phyloP scores from a whole-genome alignment of 2,329 filamentous ascomycete species.

The Penicillium sp. region DNA sequence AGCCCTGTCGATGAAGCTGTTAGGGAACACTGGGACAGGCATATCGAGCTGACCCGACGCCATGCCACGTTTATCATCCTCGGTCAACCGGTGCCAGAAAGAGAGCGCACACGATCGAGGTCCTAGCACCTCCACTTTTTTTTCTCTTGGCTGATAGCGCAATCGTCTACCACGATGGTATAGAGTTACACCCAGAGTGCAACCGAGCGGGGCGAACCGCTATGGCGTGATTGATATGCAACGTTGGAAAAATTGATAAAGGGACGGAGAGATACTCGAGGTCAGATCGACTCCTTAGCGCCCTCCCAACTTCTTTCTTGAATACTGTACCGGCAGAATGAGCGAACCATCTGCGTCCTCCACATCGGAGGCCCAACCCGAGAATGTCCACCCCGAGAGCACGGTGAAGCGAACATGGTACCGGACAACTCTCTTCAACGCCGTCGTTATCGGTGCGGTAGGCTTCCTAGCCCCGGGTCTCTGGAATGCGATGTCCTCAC shows the following conservation, averaged over 20 bases:
- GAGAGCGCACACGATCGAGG: neutral
- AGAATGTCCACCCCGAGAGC: conserved; percentile 13
- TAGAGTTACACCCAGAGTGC: neutral
- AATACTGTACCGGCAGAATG: neutral
- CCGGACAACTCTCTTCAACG: conserved; percentile 59
- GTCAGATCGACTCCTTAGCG: too few species aligned
- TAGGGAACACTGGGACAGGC: neutral
- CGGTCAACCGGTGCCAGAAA: neutral
- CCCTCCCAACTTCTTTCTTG: too few species aligned
- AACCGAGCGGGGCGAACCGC: neutral
- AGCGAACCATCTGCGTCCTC: neutral
- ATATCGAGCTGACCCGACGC: neutral
- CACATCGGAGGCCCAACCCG: neutral
- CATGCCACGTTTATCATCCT: neutral
- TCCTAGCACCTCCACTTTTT: neutral
- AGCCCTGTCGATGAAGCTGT: neutral
- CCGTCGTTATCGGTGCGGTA: conserved; percentile 58
- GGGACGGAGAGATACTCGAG: neutral
- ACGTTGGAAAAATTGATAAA: neutral
- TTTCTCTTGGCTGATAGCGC: neutral
- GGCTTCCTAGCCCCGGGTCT: conserved; percentile 54
- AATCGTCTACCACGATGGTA: neutral
- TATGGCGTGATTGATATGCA: neutral
- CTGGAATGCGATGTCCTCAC: conserved; percentile 62
- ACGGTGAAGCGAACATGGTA: conserved; percentile 56